phyloP scores from a whole-genome alignment of 495 filamentous ascomycete species.

The Penicillium longicatenatum region DNA sequence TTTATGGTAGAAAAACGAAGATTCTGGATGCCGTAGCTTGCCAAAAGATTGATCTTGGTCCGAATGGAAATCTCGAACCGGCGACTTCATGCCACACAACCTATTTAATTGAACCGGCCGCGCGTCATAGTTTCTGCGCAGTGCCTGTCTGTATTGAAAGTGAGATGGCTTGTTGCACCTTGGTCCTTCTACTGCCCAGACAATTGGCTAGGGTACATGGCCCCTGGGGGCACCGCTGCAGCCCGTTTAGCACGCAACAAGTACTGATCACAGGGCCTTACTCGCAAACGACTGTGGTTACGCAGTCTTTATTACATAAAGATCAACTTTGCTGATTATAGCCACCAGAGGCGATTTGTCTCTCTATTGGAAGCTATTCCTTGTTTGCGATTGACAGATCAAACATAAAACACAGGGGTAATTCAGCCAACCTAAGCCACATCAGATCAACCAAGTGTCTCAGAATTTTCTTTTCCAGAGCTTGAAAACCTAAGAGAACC shows the following conservation, averaged over 20 bases:
- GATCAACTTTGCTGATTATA: neutral
- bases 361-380: too few species aligned
- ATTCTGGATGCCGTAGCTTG: constrained; percentile 9
- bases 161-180: constrained; percentile 1
- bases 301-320: neutral
- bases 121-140: constrained; percentile 30
- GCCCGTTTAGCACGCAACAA: constrained; percentile 9
- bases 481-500: neutral
- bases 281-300: neutral
- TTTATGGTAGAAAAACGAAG: neutral
- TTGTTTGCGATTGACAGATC: too few species aligned
- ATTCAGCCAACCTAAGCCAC: too few species aligned
- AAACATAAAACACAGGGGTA: too few species aligned
- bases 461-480: too few species aligned
- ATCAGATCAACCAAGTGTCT: too few species aligned
- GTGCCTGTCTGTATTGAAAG: constrained; percentile 24
- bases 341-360: neutral
- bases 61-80: constrained; percentile 14
- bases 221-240: constrained; percentile 20
- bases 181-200: neutral
- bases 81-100: constrained; percentile 20
- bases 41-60: constrained; percentile 13
- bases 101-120: constrained; percentile 21
- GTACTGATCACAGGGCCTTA: constrained; percentile 6
- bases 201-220: constrained; percentile 9